Evolutionary conservation across 2,329 filamentous ascomycete species (phyloP).

Genomic region (Thelonectria olida): DNA sequence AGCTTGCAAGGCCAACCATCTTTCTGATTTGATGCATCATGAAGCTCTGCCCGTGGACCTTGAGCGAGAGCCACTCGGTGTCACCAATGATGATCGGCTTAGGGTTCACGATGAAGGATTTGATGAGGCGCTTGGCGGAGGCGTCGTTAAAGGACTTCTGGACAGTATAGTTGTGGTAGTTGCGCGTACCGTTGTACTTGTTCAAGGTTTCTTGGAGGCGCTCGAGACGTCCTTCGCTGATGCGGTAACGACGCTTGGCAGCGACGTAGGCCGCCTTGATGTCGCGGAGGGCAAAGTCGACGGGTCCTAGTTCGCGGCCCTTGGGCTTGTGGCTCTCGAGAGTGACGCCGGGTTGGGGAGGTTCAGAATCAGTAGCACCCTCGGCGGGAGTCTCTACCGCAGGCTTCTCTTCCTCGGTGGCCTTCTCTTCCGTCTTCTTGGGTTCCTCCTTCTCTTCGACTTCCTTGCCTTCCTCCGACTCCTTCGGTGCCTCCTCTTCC

Average conservation of each 20-base stretch:
- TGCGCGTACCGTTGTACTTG: constrained; percentile 83
- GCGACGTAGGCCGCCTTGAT: constrained; percentile 84
- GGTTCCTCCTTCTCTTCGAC: constrained; percentile 36
- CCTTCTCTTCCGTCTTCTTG: constrained; percentile 26
- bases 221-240: constrained; percentile 74
- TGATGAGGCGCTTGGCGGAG: constrained; percentile 89
- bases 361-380: constrained; percentile 31
- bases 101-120: constrained; percentile 83
- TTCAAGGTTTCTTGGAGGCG: constrained; percentile 80
- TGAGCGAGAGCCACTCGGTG: constrained; percentile 94
- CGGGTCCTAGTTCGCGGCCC: constrained; percentile 55
- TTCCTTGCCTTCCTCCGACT: constrained; percentile 37
- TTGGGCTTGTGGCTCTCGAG: constrained; percentile 49
- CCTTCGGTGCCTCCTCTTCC: constrained; percentile 45
- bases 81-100: constrained; percentile 85
- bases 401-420: constrained; percentile 33
- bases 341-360: constrained; percentile 32
- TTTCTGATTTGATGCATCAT: constrained; percentile 99
- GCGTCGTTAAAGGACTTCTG: constrained; percentile 84
- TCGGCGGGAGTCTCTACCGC: constrained; percentile 33
- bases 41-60: constrained; percentile 97
- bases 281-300: constrained; percentile 73
- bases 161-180: constrained; percentile 98
- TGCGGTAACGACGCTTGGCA: constrained; percentile 87
- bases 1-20: constrained; percentile 93